phyloP scores from a whole-genome alignment of 1,284 basidiomycete species.

The Ustilago bromivora region DNA sequence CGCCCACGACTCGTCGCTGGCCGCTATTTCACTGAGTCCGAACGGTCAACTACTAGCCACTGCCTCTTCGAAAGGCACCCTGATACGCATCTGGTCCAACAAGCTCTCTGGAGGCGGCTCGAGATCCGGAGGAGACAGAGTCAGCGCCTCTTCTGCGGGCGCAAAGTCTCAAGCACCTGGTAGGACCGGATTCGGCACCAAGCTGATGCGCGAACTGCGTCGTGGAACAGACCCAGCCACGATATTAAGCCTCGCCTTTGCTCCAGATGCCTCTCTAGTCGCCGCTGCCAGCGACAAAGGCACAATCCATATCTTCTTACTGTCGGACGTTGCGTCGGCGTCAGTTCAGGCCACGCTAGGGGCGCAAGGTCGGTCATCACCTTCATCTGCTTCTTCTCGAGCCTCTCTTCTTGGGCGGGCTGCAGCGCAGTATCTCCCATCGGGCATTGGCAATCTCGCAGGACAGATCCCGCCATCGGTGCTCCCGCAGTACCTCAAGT shows the following conservation, averaged over 20 bases:
- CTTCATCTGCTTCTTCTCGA: slow-evolving; percentile 21
- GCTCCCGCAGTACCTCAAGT: slow-evolving; percentile 60
- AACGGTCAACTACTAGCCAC: slow-evolving; percentile 52
- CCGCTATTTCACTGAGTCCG: slow-evolving; percentile 48
- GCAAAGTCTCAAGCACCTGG: slow-evolving; percentile 19
- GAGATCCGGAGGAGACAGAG: neutral
- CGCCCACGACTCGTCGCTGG: slow-evolving; percentile 55
- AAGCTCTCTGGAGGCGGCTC: neutral
- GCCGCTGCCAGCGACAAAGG: slow-evolving; percentile 65
- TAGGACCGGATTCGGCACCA: slow-evolving; percentile 40
- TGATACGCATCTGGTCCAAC: slow-evolving; percentile 60
- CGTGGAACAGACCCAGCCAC: slow-evolving; percentile 58
- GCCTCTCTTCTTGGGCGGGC: slow-evolving; percentile 31
- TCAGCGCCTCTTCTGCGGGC: slow-evolving; percentile 9
- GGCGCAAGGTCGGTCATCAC: neutral
- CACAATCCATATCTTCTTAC: slow-evolving; percentile 60
- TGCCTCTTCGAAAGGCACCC: slow-evolving; percentile 57
- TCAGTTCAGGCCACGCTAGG: neutral
- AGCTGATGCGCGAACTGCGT: slow-evolving; percentile 53
- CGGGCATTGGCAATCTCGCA: slow-evolving; percentile 44
- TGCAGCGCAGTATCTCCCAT: slow-evolving; percentile 49
- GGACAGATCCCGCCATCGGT: slow-evolving; percentile 53
- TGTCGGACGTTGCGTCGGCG: slow-evolving; percentile 1
- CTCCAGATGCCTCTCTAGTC: slow-evolving; percentile 47
- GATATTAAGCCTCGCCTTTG: slow-evolving; percentile 60